phyloP scores from a whole-genome alignment of 2,329 filamentous ascomycete species.

The Ustulina deusta region DNA sequence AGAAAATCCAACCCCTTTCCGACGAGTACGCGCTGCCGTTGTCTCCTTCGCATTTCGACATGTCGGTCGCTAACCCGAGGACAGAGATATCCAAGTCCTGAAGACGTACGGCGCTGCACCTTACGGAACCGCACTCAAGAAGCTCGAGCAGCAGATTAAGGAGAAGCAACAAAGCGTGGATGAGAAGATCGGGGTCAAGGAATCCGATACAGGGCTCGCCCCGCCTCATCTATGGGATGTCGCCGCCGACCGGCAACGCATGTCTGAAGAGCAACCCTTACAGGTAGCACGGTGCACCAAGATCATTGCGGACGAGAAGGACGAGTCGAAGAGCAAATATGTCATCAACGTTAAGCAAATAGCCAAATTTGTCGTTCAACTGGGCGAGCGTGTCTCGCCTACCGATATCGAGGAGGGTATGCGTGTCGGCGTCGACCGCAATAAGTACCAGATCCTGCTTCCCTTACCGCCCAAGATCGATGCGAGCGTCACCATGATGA shows the following conservation, averaged over 20 bases:
- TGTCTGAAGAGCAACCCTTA: conserved; percentile 97
- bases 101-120: conserved; percentile 99
- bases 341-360: conserved; percentile 99
- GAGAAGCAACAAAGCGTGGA: conserved; percentile 98
- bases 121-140: conserved; percentile 93
- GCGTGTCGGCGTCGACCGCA: conserved; percentile 97
- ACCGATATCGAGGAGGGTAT: conserved; percentile 99
- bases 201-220: conserved; percentile 98
- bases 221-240: conserved; percentile 99
- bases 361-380: conserved; percentile 98
- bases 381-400: conserved; percentile 95
- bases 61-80: conserved; percentile 40
- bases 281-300: conserved; percentile 99
- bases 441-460: conserved; percentile 99
- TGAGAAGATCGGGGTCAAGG: conserved; percentile 97
- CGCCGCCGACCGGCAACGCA: conserved; percentile 96
- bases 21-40: conserved; percentile 80
- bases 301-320: conserved; percentile 97
- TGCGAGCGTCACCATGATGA: conserved; percentile 99
- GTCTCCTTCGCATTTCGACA: conserved; percentile 3
- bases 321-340: conserved; percentile 98
- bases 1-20: conserved; percentile 97
- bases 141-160: conserved; percentile 99
- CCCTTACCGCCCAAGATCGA: conserved; percentile 98
- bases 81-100: conserved; percentile 96